These are phyloP conservation scores for Amoeboradix gromovi DNA, from an alignment of 371 early-diverging fungal species.

Conservation along the genomic window DNA sequence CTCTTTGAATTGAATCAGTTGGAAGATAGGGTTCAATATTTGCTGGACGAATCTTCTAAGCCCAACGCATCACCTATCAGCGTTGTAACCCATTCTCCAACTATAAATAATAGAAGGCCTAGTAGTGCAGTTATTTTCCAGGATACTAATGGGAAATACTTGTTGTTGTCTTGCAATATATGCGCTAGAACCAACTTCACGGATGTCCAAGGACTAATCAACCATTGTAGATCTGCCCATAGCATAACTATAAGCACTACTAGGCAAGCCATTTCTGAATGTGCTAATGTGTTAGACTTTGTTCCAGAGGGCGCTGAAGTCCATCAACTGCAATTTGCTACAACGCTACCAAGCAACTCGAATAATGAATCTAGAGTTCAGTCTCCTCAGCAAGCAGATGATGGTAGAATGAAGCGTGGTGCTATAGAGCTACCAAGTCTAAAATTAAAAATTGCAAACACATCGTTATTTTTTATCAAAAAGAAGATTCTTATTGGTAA, in stretches of 20 bases:
- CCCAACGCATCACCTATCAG: not conserved
- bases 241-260: conserved; percentile 30
- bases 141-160: not conserved
- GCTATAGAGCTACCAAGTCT: conserved; percentile 9
- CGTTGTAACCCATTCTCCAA: not conserved
- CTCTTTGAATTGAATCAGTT: not conserved
- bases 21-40: not conserved
- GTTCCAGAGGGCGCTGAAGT: not conserved
- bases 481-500: conserved; percentile 50
- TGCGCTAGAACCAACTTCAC: conserved; percentile 16
- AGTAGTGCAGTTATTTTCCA: not conserved
- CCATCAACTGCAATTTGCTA: not conserved
- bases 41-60: not conserved
- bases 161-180: not conserved
- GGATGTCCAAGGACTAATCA: conserved; percentile 41
- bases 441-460: conserved; percentile 9
- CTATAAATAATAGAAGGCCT: not conserved
- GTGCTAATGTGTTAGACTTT: conserved; percentile 26
- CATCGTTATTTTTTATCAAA: conserved; percentile 43
- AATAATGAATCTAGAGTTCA: not conserved
- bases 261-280: conserved; percentile 30
- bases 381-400: not conserved
- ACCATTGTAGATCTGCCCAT: conserved; percentile 43
- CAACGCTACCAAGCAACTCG: not conserved
- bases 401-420: conserved; percentile 7